Percentiles rank a stretch among this genome's conserved stretches.
phyloP scores from a whole-genome alignment of 2,329 filamentous ascomycete genomes.

The Ophiostoma sp. region DNA sequence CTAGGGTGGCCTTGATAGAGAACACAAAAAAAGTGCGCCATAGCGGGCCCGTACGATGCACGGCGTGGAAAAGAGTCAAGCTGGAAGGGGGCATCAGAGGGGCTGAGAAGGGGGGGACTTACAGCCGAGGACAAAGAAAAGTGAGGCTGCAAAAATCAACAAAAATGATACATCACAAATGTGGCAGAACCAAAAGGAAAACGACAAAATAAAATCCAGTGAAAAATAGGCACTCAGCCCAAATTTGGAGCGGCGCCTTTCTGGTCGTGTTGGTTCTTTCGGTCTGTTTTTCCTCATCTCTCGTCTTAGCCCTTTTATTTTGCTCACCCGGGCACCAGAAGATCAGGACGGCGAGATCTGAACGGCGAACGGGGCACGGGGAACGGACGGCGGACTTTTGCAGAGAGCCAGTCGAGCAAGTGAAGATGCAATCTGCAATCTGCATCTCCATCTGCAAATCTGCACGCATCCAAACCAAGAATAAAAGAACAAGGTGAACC shows the following conservation, averaged over 20 bases:
- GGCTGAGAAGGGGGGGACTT: not conserved
- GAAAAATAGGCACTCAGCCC: not conserved
- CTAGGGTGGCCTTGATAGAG: not conserved
- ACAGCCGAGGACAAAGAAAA: not conserved
- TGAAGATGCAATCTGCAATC: not conserved
- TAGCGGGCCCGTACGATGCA: not conserved
- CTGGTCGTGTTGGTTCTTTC: not conserved
- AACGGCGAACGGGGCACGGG: not conserved
- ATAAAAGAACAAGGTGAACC: not conserved
- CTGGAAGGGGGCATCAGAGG: not conserved
- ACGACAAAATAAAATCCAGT: not conserved
- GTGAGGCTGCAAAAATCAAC: not conserved
- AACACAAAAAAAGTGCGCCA: not conserved
- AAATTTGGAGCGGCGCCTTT: not conserved
- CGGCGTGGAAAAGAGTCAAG: not conserved
- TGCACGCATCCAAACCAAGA: not conserved
- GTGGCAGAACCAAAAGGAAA: not conserved
- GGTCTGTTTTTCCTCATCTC: not conserved
- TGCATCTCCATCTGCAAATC: not conserved
- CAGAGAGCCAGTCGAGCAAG: not conserved
- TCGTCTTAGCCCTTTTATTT: not conserved
- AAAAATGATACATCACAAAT: slow-evolving; percentile 14
- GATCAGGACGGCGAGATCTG: not conserved
- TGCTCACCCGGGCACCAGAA: not conserved
- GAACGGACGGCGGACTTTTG: not conserved